phyloP scores from a whole-genome alignment of 306 rosid species.

The Begonia peltatifolia region DNA sequence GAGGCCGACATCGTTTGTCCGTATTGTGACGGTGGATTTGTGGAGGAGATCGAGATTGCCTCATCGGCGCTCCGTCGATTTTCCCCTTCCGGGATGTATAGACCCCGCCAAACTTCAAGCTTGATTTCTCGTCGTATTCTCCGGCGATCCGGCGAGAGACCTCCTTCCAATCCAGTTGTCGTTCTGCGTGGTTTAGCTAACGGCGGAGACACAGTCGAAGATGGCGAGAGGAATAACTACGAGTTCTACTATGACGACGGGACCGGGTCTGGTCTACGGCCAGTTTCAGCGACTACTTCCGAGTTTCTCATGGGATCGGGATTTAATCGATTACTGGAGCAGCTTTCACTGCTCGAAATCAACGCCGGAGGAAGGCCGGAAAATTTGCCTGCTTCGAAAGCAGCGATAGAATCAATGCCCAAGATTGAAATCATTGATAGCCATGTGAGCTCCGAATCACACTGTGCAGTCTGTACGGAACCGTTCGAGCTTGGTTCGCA shows the following conservation, averaged over 20 bases:
- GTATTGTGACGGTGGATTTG: slow-evolving; percentile 50
- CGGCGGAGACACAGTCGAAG: neutral
- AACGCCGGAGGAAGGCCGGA: slow-evolving; percentile 56
- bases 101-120: slow-evolving; percentile 11
- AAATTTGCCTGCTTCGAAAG: slow-evolving; percentile 55
- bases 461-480: slow-evolving; percentile 72
- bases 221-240: slow-evolving; percentile 24
- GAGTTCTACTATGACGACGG: slow-evolving; percentile 69
- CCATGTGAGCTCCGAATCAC: slow-evolving; percentile 48
- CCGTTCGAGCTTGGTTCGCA: slow-evolving; percentile 51
- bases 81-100: slow-evolving; percentile 11
- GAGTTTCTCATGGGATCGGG: slow-evolving; percentile 61
- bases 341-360: slow-evolving; percentile 60
- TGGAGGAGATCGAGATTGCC: slow-evolving; percentile 43
- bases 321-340: slow-evolving; percentile 52
- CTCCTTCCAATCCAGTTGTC: slow-evolving; percentile 58
- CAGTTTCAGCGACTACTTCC: slow-evolving; percentile 52
- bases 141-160: slow-evolving; percentile 25
- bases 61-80: slow-evolving; percentile 21
- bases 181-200: slow-evolving; percentile 43
- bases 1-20: slow-evolving; percentile 33
- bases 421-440: slow-evolving; percentile 37
- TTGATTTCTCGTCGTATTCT: slow-evolving; percentile 30
- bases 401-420: slow-evolving; percentile 66
- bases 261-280: slow-evolving; percentile 55